Evolutionary conservation across 495 filamentous ascomycete species (phyloP), one percentile per base, ranked within the genome.

Genomic region (Xylaria cubensis): DNA sequence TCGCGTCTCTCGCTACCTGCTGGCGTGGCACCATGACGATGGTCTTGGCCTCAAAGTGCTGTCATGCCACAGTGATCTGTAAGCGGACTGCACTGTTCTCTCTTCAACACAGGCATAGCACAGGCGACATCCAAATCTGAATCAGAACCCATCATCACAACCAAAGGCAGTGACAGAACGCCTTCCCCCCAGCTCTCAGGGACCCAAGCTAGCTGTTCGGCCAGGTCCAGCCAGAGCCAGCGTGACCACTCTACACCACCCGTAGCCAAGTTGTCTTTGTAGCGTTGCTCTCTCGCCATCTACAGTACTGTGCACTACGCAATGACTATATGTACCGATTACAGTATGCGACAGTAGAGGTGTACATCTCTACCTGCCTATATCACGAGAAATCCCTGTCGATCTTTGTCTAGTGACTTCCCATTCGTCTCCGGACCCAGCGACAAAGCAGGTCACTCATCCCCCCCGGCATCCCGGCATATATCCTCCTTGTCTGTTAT

Each of bases 331-430:
- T 26, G 76, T 77, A 77, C 70, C 42, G 21, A 39, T 61, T 61
- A n/a, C 34, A 61, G 58, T 12, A 29, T 44, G 3, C 39, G 21
- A 13, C 61, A n/a, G 36, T 29, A 64, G 10, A 29, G 39, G 19
- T 61, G 58, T 34, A 34, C 34, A 21, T 64, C 61, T 44, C 36
- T 68, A 24, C 21, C 65, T 68, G 36, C 51, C 36, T 68, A 48
- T 73, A 75, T 77, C 75, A 75, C 73, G 71, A 74, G 70, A n/a
- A 29, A 55, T 53, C 62, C 29, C 42, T 70, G 55, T 72, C 76
- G 61, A 73, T 74, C 71, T 75, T 67, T 56, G 68, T 67, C 46
- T 24, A 50, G 39, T 46, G 51, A 58, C 66, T 69, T 59, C 53
- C 26, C 8, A n/a, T 46, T 26, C n/a, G 19, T 46, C 24, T 32